These are phyloP conservation scores for Mychonastes homosphaera DNA, from an alignment of 139 green algal species.

Conservation along the genomic window DNA sequence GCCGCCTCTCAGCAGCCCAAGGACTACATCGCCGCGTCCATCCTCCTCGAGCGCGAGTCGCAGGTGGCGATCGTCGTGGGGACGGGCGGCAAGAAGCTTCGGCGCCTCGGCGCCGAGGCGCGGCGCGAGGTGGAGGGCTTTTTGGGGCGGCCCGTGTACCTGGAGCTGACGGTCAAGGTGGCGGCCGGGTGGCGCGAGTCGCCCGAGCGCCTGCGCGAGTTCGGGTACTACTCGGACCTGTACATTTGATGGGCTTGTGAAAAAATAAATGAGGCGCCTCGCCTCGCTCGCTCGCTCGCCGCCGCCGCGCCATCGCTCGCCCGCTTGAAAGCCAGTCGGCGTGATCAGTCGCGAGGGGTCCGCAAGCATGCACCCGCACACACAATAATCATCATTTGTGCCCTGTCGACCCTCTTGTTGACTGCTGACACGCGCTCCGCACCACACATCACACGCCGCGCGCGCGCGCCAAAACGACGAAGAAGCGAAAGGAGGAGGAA, in stretches of 20 bases:
- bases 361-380: no score
- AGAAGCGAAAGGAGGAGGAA: no score
- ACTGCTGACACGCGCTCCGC: no score
- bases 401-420: no score
- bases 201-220: constrained; percentile 26
- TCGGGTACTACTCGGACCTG: constrained; percentile 36
- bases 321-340: no score
- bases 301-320: no score
- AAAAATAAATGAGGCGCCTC: no score
- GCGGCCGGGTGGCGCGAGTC: constrained; percentile 24
- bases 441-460: no score
- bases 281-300: no score
- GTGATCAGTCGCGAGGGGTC: no score
- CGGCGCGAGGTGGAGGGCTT: constrained; percentile 70
- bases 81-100: constrained; percentile 42
- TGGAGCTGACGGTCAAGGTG: constrained; percentile 70
- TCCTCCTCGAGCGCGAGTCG: constrained; percentile 39
- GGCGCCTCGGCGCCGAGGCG: constrained; percentile 43
- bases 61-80: constrained; percentile 75
- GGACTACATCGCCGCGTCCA: constrained; percentile 44
- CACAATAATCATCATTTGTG: no score
- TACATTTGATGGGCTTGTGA: constrained; percentile 13
- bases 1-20: constrained; percentile 30
- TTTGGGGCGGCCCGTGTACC: constrained; percentile 57
- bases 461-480: no score